Evolutionary conservation across 2,329 filamentous ascomycete genomes (phyloP), one percentile per base, ranked within the genome.

Genomic region (Blumeriella jaapii): DNA sequence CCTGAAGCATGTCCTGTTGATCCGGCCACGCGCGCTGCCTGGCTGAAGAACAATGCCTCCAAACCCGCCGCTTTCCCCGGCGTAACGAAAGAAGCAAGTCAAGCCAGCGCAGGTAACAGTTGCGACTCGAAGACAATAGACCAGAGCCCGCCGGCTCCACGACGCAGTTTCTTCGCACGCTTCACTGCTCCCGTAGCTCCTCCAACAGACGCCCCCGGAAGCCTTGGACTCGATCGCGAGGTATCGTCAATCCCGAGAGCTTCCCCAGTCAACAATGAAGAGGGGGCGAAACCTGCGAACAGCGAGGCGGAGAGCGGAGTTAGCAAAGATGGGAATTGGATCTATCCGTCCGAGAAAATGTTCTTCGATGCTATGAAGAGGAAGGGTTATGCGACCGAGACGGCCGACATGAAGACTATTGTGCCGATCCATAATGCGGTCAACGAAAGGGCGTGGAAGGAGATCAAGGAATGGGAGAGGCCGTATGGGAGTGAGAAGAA

Each of bases 381-480:
- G 55, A 98, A 98, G 37, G 81, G 79, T 27, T 79, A 86, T 63
- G 74, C 77, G 41, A 78, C 72, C 18, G 64, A 68, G 10, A 74
- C 72, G 0, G 64, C 69, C 5, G 86, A 94, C 60, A 95, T 95
- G 79, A 78, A 74, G 52, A 82, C 82, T 20, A 87, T 96, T 20
- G 87, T 96, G 36, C 91, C 86, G 2, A 96, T 96, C 52, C 91
- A 98, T 63, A 98, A 98, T 57, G 91, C 91, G 28, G 91, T 98
- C 44, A 98, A 98, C 61, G 91, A 98, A 69, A 70, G 84, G 26
- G 91, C 91, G 0, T 98, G 91, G 91, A 68, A 74, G 44, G 82
- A 96, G 62, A 96, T 98, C 47, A 74, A 82, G 49, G 65, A 72
- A 28, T 98, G 91, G 91, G 91, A 98, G 61, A 68, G 64, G 27